Conservation (phyloP, 345 rosid genomes). For the Brassica rapa region DNA sequence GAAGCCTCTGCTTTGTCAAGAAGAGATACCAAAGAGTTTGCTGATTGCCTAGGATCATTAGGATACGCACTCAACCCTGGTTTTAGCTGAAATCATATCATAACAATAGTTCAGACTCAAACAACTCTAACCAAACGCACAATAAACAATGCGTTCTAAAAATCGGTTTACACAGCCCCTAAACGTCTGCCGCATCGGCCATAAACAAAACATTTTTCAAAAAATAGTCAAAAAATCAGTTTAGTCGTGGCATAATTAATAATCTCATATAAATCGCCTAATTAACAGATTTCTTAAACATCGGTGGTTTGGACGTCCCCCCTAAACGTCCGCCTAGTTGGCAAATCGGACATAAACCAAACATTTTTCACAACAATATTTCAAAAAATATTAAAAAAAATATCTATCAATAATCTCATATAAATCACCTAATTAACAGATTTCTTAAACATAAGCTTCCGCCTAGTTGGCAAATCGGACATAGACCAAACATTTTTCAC, state of each 20-base stretch:
- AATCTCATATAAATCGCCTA: neutral
- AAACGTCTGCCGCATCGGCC: no score
- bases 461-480: no score
- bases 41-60: constrained; percentile 70
- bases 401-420: neutral
- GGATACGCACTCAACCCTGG: constrained; percentile 91
- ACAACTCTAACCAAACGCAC: neutral
- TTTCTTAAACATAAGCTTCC: no score
- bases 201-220: no score
- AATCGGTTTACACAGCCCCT: no score
- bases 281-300: neutral
- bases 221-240: neutral
- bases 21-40: constrained; percentile 64
- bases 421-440: no score
- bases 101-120: constrained; percentile 13
- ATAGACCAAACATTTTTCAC: no score
- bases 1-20: constrained; percentile 80
- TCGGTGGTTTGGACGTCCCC: no score
- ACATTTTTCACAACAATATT: neutral
- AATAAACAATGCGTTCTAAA: neutral
- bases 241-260: neutral
- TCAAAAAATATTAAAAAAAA: neutral
- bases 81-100: constrained; percentile 49
- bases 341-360: no score
- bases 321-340: no score